A percentile compares a stretch with the other conserved stretches of the same genome.
These are phyloP conservation scores for Calonectria pteridis DNA, from an alignment of 2,329 filamentous ascomycete genomes.

Conservation along the genomic window DNA sequence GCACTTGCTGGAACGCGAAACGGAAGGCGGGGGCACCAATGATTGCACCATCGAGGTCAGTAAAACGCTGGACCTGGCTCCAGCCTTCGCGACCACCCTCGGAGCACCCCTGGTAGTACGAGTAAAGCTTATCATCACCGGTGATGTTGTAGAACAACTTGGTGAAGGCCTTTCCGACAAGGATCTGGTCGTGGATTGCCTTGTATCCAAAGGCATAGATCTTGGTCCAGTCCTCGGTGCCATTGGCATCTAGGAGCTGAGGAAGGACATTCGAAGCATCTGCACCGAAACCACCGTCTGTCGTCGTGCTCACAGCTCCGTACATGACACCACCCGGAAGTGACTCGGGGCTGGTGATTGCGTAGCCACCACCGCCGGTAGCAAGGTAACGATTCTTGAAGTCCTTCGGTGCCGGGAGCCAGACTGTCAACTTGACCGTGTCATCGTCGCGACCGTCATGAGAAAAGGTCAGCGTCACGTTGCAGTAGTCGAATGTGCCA, in stretches of 20 bases:
- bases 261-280: conserved; percentile 6
- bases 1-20: not conserved
- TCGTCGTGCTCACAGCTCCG: not conserved
- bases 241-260: conserved; percentile 6
- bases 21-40: not conserved
- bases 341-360: not conserved
- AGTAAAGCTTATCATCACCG: not conserved
- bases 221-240: conserved; percentile 13
- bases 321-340: conserved; percentile 2
- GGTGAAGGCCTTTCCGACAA: conserved; percentile 9
- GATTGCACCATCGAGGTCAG: not conserved
- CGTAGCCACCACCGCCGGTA: not conserved
- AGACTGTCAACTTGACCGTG: not conserved
- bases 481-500: conserved; percentile 1
- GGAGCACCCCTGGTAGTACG: conserved; percentile 13
- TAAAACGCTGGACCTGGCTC: conserved; percentile 14
- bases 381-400: conserved; percentile 1
- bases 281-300: not conserved
- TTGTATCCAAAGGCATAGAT: conserved; percentile 17
- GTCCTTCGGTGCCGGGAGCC: not conserved
- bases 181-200: conserved; percentile 14
- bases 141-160: not conserved
- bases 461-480: not conserved
- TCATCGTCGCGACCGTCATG: not conserved
- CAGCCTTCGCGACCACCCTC: conserved; percentile 11